Conservation (phyloP, 768 basidiomycete genomes). For the Tricholoma sp. region DNA sequence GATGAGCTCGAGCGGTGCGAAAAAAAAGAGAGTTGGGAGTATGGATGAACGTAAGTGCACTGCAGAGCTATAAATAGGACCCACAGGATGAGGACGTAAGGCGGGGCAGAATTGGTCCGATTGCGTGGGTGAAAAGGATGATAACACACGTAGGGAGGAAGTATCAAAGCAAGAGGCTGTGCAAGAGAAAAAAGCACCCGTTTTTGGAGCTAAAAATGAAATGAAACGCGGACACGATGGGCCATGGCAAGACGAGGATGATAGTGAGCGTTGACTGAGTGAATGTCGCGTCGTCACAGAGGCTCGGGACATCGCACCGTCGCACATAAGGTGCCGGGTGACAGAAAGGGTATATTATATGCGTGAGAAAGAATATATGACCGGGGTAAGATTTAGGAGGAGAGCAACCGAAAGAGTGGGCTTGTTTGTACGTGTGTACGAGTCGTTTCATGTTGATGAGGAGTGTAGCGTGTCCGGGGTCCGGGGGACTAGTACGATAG, state of each 20-base stretch:
- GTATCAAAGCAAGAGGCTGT: background rate
- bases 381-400: background rate
- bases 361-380: background rate
- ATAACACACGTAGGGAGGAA: background rate
- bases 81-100: background rate
- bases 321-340: background rate
- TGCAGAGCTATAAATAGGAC: background rate
- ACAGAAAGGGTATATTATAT: background rate
- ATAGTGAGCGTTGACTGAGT: no score
- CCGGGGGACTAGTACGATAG: conserved; percentile 17
- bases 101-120: background rate
- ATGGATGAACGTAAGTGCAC: background rate
- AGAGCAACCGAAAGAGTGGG: conserved; percentile 25
- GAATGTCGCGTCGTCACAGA: background rate
- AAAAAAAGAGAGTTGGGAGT: background rate
- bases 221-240: no score
- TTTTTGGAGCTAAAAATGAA: background rate
- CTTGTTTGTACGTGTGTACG: conserved; percentile 9
- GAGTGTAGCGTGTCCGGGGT: conserved; percentile 25
- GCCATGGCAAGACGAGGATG: no score
- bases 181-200: background rate
- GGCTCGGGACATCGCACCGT: background rate
- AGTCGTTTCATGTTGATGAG: conserved; percentile 13
- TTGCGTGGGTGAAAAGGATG: background rate
- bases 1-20: background rate